Conservation (phyloP, 1,284 basidiomycete genomes). For the Athelia sp. region DNA sequence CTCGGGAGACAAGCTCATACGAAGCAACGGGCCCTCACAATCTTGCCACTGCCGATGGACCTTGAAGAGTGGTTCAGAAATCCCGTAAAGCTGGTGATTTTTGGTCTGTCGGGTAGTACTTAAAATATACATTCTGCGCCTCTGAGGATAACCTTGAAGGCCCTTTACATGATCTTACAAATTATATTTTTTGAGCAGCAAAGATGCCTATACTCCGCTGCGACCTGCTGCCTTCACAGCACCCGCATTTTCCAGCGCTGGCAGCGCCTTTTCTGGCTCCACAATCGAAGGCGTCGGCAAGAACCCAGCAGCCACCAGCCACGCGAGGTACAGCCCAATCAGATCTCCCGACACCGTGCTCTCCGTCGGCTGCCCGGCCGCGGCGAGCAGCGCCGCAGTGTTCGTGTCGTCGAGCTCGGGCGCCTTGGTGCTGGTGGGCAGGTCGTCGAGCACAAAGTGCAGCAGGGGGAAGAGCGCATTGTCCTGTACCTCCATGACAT, state of each 20-base stretch:
- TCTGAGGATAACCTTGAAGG: too few relatives aligned
- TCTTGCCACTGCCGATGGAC: too few relatives aligned
- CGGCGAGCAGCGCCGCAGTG: slow-evolving; percentile 61
- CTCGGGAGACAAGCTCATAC: too few relatives aligned
- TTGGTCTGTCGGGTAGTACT: too few relatives aligned
- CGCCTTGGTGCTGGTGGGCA: slow-evolving; percentile 94
- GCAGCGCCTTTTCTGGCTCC: slow-evolving; percentile 38
- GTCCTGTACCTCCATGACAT: slow-evolving; percentile 90
- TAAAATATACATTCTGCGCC: too few relatives aligned
- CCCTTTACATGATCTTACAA: too few relatives aligned
- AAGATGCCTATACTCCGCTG: slow-evolving; percentile 34
- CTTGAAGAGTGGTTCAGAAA: too few relatives aligned
- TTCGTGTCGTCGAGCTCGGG: slow-evolving; percentile 90
- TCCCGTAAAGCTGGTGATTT: too few relatives aligned
- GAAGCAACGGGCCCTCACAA: too few relatives aligned
- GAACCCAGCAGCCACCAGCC: slow-evolving; percentile 88
- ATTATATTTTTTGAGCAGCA: too few relatives aligned
- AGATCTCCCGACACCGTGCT: slow-evolving; percentile 74
- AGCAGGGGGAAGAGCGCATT: slow-evolving; percentile 97
- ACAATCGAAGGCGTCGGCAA: slow-evolving; percentile 56
- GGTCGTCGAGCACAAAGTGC: slow-evolving; percentile 95
- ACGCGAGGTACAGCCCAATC: slow-evolving; percentile 90
- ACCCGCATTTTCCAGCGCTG: slow-evolving; percentile 27
- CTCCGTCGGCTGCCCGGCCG: slow-evolving; percentile 37
- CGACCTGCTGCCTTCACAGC: slow-evolving; percentile 40